Percentiles rank a stretch among this genome's conserved stretches.
phyloP scores from a whole-genome alignment of 1,284 basidiomycete genomes.

The Ustilago nuda region DNA sequence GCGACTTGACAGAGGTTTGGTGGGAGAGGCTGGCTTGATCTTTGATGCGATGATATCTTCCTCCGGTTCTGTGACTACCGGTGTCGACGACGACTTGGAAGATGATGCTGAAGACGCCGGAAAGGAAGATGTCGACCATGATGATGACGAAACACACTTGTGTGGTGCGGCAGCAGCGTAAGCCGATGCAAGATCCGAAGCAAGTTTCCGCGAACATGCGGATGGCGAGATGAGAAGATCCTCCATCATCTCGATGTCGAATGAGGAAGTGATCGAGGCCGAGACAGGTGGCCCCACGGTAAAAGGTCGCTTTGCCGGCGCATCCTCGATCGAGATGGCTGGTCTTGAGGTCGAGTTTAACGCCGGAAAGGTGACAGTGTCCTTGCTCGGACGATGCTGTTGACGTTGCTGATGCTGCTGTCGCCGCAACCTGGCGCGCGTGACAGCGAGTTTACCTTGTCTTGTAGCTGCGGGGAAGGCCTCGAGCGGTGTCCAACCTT shows the following conservation, averaged over 20 bases:
- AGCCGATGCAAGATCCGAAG: neutral
- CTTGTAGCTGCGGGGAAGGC: conserved; percentile 46
- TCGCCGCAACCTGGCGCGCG: conserved; percentile 26
- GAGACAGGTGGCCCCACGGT: neutral
- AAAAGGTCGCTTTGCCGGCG: neutral
- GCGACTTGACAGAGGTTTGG: neutral
- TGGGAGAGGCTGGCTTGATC: neutral
- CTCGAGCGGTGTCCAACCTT: conserved; percentile 54
- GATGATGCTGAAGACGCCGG: conserved; percentile 4
- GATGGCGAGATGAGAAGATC: conserved; percentile 3
- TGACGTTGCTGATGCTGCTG: conserved; percentile 13
- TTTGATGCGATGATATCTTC: neutral
- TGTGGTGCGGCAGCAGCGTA: neutral
- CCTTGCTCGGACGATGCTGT: neutral
- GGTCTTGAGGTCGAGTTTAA: neutral
- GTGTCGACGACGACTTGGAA: conserved; percentile 5
- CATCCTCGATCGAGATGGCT: conserved; percentile 15
- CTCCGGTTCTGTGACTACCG: neutral
- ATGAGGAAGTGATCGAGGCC: neutral
- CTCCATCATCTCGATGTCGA: conserved; percentile 23
- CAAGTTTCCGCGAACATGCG: neutral
- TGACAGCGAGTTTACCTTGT: conserved; percentile 35
- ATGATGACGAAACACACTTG: neutral
- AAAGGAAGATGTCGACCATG: neutral
- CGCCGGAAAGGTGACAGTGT: neutral